Evolutionary conservation across 2,329 filamentous ascomycete species (phyloP).

Genomic region (Plectosphaerella plurivora): DNA sequence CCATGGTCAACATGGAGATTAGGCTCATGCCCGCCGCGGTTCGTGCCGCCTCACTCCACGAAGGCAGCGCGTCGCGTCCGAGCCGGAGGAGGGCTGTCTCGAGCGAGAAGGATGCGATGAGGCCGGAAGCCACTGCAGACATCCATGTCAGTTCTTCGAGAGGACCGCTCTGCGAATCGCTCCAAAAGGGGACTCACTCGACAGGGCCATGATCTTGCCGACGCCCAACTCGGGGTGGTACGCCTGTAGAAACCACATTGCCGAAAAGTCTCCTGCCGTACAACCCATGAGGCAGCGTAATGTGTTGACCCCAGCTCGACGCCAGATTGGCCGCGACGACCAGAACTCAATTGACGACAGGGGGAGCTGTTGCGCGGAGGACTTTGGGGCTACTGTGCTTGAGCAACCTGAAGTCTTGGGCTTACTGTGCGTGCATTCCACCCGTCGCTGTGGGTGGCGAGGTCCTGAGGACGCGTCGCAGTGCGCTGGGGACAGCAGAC

Average conservation of each 20-base stretch:
- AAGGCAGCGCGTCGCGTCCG: conserved; percentile 39
- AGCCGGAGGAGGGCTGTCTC: conserved; percentile 46
- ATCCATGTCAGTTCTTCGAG: too few relatives aligned
- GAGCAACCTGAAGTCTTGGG: background rate
- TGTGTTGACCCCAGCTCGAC: conserved; percentile 48
- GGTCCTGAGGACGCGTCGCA: background rate
- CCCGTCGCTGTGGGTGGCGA: background rate
- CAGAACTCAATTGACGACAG: conserved; percentile 21
- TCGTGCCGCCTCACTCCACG: conserved; percentile 38
- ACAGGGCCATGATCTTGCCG: conserved; percentile 44
- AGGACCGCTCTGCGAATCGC: background rate
- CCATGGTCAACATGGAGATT: conserved; percentile 57
- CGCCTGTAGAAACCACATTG: conserved; percentile 50
- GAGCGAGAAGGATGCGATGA: conserved; percentile 45
- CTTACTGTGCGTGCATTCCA: background rate
- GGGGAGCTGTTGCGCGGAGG: background rate
- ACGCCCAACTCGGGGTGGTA: conserved; percentile 41
- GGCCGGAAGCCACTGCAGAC: conserved; percentile 42
- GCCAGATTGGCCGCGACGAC: conserved; percentile 33
- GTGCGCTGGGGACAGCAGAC: background rate
- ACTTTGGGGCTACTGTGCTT: background rate
- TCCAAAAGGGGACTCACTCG: conserved; percentile 31
- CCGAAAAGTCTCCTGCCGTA: conserved; percentile 50
- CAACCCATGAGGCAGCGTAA: conserved; percentile 51
- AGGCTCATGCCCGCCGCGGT: conserved; percentile 56